Evolutionary conservation across 345 rosid species (phyloP).

Genomic region (Eucalyptus curtisii): DNA sequence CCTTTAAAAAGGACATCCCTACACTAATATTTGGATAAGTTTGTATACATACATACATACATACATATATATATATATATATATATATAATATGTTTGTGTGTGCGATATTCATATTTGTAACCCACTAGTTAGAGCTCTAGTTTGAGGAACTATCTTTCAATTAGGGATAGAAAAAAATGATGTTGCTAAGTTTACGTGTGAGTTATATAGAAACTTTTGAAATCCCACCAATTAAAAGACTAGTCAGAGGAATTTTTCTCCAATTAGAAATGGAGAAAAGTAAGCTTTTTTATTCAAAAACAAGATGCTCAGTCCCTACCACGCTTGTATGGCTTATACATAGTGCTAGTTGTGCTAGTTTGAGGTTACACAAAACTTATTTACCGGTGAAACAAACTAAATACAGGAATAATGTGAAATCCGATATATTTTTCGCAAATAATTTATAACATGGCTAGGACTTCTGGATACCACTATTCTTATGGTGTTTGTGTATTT

Average conservation of each 20-base stretch:
- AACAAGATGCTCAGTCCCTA: background rate
- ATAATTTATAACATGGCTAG: background rate
- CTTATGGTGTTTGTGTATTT: background rate
- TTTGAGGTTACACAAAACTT: background rate
- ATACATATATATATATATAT: no score
- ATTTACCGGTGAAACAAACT: background rate
- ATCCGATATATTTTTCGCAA: background rate
- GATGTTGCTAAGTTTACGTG: no score
- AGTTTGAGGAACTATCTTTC: background rate
- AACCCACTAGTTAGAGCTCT: background rate
- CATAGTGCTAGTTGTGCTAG: background rate
- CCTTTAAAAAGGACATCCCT: background rate
- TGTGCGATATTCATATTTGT: background rate
- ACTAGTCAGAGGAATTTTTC: background rate
- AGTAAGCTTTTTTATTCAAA: background rate
- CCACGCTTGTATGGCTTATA: background rate
- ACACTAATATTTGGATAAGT: background rate
- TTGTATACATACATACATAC: no score
- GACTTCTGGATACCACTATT: no score
- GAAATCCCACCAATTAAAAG: background rate
- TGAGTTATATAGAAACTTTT: background rate
- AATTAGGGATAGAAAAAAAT: background rate
- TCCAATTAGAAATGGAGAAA: background rate
- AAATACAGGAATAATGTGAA: background rate
- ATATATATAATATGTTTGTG: background rate